Percentiles rank a stretch among this genome's conserved stretches.
These are phyloP conservation scores for Mortierella hygrophila DNA, from an alignment of 192 early-diverging fungal genomes.

Conservation along the genomic window DNA sequence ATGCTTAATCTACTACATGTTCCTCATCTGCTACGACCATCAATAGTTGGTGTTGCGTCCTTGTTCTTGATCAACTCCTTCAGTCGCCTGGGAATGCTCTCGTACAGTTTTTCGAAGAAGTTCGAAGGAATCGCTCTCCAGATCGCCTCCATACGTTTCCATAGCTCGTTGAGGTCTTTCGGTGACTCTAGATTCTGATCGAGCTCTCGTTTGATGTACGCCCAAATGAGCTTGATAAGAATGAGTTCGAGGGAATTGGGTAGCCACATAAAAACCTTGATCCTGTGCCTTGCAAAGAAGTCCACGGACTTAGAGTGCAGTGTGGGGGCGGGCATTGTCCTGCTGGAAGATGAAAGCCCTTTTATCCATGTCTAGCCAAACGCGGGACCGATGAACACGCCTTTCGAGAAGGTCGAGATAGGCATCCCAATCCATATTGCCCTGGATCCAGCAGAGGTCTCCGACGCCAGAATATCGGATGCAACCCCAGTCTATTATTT, in stretches of 20 bases:
- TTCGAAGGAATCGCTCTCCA: too few species aligned
- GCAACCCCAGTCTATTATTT: constrained; percentile 23
- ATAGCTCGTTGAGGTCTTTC: background rate
- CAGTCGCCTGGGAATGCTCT: too few species aligned
- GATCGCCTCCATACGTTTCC: too few species aligned
- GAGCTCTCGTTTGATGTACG: background rate
- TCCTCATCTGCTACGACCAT: too few species aligned
- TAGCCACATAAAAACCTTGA: background rate
- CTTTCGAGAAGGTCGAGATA: constrained; percentile 2
- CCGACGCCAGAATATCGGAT: constrained; percentile 9
- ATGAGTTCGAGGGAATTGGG: background rate
- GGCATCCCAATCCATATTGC: constrained; percentile 2
- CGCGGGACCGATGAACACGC: background rate
- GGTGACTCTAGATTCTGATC: background rate
- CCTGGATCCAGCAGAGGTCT: constrained; percentile 14
- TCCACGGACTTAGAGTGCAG: background rate
- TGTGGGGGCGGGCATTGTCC: background rate
- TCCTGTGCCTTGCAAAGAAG: background rate
- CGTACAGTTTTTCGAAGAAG: too few species aligned
- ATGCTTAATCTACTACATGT: too few species aligned
- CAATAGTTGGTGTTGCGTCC: too few species aligned
- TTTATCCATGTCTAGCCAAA: background rate
- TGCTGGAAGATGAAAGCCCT: constrained; percentile 20
- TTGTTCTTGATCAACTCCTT: too few species aligned
- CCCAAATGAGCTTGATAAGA: background rate